Percentiles rank a stretch among this genome's conserved stretches.
Evolutionary conservation across 2,329 filamentous ascomycete species (phyloP).

Genomic region (Plenodomus tracheiphilus): DNA sequence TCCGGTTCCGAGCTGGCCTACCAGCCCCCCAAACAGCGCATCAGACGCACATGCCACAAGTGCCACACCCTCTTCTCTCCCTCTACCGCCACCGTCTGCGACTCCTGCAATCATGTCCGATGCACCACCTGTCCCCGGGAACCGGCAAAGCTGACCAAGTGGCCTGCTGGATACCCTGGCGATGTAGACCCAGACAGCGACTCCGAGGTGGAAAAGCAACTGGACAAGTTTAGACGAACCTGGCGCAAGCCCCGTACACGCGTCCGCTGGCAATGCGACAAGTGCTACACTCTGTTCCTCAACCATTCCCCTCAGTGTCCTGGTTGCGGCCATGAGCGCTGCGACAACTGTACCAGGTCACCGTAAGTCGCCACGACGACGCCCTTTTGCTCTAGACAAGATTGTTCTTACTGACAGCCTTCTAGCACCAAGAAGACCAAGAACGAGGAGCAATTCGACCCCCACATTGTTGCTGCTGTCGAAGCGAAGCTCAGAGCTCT

Average conservation of each 20-base stretch:
- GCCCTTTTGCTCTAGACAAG: no score
- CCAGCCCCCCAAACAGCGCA: constrained; percentile 71
- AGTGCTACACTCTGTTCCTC: constrained; percentile 64
- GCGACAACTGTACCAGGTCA: constrained; percentile 60
- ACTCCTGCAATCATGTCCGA: constrained; percentile 69
- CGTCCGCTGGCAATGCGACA: constrained; percentile 59
- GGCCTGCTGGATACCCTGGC: constrained; percentile 70
- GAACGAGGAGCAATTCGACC: constrained; percentile 61
- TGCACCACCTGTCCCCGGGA: constrained; percentile 82
- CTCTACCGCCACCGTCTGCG: constrained; percentile 62
- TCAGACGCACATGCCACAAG: constrained; percentile 75
- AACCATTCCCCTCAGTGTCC: constrained; percentile 60
- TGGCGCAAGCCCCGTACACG: constrained; percentile 51
- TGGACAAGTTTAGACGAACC: constrained; percentile 39
- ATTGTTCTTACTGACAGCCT: constrained; percentile 12
- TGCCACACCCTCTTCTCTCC: constrained; percentile 66
- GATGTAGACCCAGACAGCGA: constrained; percentile 53
- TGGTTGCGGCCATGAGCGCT: constrained; percentile 64
- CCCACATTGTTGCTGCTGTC: constrained; percentile 61
- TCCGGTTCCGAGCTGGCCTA: constrained; percentile 71
- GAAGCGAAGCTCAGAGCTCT: constrained; percentile 56
- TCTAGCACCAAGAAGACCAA: constrained; percentile 60
- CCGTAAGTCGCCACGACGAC: constrained; percentile 52
- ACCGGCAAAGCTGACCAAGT: constrained; percentile 72
- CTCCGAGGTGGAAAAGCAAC: constrained; percentile 32